These are phyloP conservation scores for Trichosporon sp. DNA, from an alignment of 1,284 basidiomycete species.

Conservation along the genomic window DNA sequence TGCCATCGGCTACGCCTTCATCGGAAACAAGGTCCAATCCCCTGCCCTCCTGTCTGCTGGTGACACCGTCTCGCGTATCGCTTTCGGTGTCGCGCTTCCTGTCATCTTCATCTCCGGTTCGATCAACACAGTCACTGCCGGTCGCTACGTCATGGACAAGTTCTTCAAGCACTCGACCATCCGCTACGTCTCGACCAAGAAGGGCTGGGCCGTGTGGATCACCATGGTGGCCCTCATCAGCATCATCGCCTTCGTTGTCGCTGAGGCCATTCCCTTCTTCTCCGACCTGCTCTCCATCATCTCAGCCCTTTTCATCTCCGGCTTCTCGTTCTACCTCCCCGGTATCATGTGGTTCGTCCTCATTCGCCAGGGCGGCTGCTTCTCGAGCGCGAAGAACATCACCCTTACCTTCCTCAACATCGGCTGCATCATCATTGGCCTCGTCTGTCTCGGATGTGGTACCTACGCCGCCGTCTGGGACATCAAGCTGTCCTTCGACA, in stretches of 20 bases:
- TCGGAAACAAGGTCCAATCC: constrained; percentile 24
- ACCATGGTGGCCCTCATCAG: constrained; percentile 31
- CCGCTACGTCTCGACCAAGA: constrained; percentile 45
- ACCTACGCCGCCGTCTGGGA: constrained; percentile 25
- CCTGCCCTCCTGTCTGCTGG: constrained; percentile 30
- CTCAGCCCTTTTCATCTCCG: constrained; percentile 35
- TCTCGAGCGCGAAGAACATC: constrained; percentile 27
- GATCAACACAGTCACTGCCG: constrained; percentile 25
- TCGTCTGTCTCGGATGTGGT: constrained; percentile 26
- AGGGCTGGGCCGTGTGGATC: constrained; percentile 60
- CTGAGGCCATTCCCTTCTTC: constrained; percentile 49
- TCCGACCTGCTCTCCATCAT: constrained; percentile 43
- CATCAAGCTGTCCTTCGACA: constrained; percentile 23
- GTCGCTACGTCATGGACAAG: constrained; percentile 29
- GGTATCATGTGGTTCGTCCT: constrained; percentile 31
- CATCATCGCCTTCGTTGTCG: constrained; percentile 27
- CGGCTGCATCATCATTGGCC: constrained; percentile 26
- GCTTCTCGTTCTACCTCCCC: constrained; percentile 30
- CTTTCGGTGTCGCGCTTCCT: constrained; percentile 30
- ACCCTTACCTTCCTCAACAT: constrained; percentile 24
- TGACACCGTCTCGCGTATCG: constrained; percentile 24
- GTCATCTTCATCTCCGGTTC: constrained; percentile 34
- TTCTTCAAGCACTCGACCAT: constrained; percentile 24
- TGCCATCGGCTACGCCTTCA: constrained; percentile 30
- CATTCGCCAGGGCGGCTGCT: constrained; percentile 28